These are phyloP conservation scores for Bacidia rubella DNA, from an alignment of 495 filamentous ascomycete species.

Conservation along the genomic window DNA sequence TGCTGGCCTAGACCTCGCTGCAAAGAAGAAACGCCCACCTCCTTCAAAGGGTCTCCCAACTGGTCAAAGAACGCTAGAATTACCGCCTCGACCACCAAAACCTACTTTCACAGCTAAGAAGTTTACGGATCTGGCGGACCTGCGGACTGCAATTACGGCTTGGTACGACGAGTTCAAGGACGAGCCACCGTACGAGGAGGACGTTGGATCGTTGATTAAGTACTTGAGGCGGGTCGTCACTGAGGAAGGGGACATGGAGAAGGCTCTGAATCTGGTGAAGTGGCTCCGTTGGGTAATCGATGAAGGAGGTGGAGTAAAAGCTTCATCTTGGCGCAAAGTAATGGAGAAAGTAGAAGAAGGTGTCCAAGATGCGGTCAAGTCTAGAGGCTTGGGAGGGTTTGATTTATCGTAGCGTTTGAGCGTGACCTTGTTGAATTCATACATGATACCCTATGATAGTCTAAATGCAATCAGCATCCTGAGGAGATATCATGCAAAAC, in stretches of 20 bases:
- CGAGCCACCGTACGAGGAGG: constrained; percentile 61
- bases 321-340: constrained; percentile 35
- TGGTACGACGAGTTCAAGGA: constrained; percentile 55
- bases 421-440: background rate
- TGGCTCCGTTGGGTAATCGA: constrained; percentile 65
- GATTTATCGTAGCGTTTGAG: constrained; percentile 28
- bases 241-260: constrained; percentile 64
- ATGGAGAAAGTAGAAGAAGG: constrained; percentile 40
- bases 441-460: background rate
- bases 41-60: constrained; percentile 12
- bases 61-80: constrained; percentile 29
- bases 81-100: constrained; percentile 38
- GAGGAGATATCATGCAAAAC: background rate
- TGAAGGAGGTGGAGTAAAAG: constrained; percentile 27
- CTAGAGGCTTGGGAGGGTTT: constrained; percentile 51
- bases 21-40: constrained; percentile 8
- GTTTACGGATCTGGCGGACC: constrained; percentile 39
- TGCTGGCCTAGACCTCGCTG: constrained; percentile 23
- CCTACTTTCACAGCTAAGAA: constrained; percentile 54
- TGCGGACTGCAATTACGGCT: constrained; percentile 45
- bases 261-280: constrained; percentile 49
- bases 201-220: constrained; percentile 54
- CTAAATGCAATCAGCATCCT: background rate
- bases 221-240: constrained; percentile 56
- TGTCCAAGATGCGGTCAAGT: constrained; percentile 45